Percentiles rank a stretch among this genome's conserved stretches.
Conservation (phyloP, 2,329 filamentous ascomycete genomes). For the Trichoderma koningiopsis region DNA sequence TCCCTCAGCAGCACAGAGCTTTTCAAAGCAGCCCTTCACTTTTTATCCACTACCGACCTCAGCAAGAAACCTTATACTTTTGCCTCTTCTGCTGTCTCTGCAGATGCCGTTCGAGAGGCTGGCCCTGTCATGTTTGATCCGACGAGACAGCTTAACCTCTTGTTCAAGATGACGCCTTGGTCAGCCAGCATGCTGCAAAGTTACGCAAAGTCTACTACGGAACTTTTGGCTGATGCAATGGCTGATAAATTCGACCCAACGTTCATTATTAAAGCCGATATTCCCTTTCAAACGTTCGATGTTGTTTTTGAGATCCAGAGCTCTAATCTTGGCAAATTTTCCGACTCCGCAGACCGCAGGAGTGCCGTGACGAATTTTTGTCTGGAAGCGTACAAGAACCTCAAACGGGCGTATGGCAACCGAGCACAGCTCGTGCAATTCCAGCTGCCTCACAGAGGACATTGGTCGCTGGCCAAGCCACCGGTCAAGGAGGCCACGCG, state of each 20-base stretch:
- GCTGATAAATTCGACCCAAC: constrained; percentile 81
- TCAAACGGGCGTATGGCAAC: constrained; percentile 74
- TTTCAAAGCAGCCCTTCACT: constrained; percentile 93
- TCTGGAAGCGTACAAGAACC: constrained; percentile 61
- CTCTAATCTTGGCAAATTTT: constrained; percentile 34
- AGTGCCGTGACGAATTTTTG: constrained; percentile 51
- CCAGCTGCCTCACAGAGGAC: constrained; percentile 40
- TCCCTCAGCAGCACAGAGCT: constrained; percentile 89
- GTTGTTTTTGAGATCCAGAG: constrained; percentile 44
- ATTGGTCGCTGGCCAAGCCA: constrained; percentile 37
- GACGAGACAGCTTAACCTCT: constrained; percentile 71
- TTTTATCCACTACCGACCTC: constrained; percentile 74
- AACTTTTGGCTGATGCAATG: constrained; percentile 71
- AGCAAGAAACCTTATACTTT: constrained; percentile 64
- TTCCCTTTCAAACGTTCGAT: constrained; percentile 60
- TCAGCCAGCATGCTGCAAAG: constrained; percentile 74
- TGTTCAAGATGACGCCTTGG: constrained; percentile 90
- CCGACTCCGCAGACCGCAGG: constrained; percentile 43
- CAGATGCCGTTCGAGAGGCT: constrained; percentile 45
- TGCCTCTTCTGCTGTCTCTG: constrained; percentile 37
- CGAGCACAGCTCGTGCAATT: constrained; percentile 71
- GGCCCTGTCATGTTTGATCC: constrained; percentile 79
- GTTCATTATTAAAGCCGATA: constrained; percentile 69
- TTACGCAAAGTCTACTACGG: constrained; percentile 73
- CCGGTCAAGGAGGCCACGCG: constrained; percentile 35